Percentiles rank a stretch among this genome's conserved stretches.
Conservation (phyloP, 371 early-diverging fungal species). For the Lichtheimia ramosa region DNA sequence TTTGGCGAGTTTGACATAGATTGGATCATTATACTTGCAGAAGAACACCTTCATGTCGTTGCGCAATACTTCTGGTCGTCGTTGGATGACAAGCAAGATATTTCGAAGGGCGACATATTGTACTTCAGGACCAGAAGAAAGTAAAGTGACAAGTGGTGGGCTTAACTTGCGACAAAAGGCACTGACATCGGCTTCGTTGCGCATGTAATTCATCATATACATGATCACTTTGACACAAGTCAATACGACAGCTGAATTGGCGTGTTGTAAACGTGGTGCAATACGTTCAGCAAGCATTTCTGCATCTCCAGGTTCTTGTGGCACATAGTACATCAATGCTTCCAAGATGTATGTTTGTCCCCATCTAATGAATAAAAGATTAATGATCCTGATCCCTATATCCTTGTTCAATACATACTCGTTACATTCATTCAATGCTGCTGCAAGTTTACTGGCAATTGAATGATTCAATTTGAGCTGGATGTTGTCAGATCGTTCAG, state of each 20-base stretch:
- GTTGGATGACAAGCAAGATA: conserved; percentile 93
- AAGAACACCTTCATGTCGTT: conserved; percentile 96
- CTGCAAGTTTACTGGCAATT: conserved; percentile 85
- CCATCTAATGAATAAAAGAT: conserved; percentile 70
- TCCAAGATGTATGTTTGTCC: conserved; percentile 94
- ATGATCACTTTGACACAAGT: conserved; percentile 86
- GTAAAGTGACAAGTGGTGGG: conserved; percentile 72
- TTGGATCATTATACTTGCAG: conserved; percentile 98
- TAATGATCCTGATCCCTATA: neutral
- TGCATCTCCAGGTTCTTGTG: conserved; percentile 83
- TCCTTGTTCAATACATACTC: conserved; percentile 57
- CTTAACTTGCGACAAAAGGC: conserved; percentile 48
- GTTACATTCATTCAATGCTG: conserved; percentile 96
- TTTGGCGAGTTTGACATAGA: conserved; percentile 96
- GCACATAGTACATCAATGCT: conserved; percentile 79
- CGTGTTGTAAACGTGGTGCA: conserved; percentile 91
- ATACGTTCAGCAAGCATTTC: conserved; percentile 87
- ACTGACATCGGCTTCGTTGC: conserved; percentile 67
- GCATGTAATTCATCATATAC: conserved; percentile 89
- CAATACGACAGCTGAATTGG: conserved; percentile 94
- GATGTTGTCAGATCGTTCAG: conserved; percentile 76
- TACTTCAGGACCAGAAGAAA: conserved; percentile 88
- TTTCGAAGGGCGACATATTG: conserved; percentile 96
- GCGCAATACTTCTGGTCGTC: conserved; percentile 83
- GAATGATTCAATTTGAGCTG: conserved; percentile 79